Base-by-base conservation (phyloP, 192 early-diverging fungal species). In the Endogone sp. region DNA sequence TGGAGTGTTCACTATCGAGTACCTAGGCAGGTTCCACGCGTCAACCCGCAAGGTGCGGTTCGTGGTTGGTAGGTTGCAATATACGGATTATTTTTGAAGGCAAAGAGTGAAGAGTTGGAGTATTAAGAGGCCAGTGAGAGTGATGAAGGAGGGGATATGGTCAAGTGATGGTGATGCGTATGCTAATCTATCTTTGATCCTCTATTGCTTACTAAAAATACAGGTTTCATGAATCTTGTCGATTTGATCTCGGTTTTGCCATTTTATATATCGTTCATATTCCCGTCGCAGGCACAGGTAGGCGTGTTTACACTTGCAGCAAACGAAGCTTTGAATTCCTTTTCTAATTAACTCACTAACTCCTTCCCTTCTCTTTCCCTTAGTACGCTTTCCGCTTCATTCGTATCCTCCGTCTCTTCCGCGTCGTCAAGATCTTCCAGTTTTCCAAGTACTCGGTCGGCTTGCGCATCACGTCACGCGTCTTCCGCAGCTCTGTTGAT, bases 401-500 rank as follows among this genome's bases (percentile, higher is more conserved):
- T 4, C 37, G 66, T n/a, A 63, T 67, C 61, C 25, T 67, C 29
- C 66, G 66, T 25, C 8, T 67, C 10, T 22, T 57, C 21, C 37
- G 66, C 29, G 21, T 67, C 21, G 13, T 67, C 9, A 62, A 24
- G n/a, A 20, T 57, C 25, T 67, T 67, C 16, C 4, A 67, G 16
- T 62, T 67, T 2, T 32, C 57, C 16, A 67, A 9, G 26, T 25
- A 20, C 28, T 67, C 66, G 24, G 66, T 62, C 54, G 66, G 66
- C n/a, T 67, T 67, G n/a, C 55, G n/a, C n/a, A 49, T 68, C n/a
- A 54, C 71, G 2, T 16, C 25, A 8, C 26, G n/a, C 27, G 66
- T 72, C 23, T 60, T 72, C 54, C 20, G n/a, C 22, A 56, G 64
- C 16, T 72, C 71, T 16, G 31, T 59, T 2, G 16, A 68, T 27